Evolutionary conservation across 768 basidiomycete genomes (phyloP), one percentile per base, ranked within the genome.

Genomic region (Boletus patriciae): DNA sequence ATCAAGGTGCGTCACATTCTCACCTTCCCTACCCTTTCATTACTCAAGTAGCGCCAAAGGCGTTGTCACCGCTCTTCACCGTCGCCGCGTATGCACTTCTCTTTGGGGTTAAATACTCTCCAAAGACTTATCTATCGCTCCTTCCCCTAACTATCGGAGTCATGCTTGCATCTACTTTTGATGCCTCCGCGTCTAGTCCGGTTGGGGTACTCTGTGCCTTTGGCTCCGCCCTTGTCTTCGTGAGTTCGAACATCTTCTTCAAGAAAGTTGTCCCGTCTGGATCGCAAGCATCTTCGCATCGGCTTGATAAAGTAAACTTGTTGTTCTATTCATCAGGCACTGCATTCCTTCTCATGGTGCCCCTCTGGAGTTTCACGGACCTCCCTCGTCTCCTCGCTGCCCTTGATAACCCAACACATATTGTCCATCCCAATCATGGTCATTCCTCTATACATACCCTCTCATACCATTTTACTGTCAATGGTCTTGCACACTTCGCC

Each of bases 211-310:
- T 97, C 27, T 97, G 92, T 72, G 96, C 97, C 4, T 94, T 99
- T 67, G 96, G 96, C 16, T 97, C 94, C 12, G 97, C 97, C 31
- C 75, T 99, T 55, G 87, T 99, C 62, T 98, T 99, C 70, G 97
- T 99, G 60, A 90, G 89, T 63, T 95, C 94, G 61, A 99, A 99
- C 74, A 98, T 99, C 65, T 97, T 95, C 73, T 98, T 96, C 83
- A 99, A 99, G 76, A 98, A 96, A 78, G 87, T 98, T 60, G 88
- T 99, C 83, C 97, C 97, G 3, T 71, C 77, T 23, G 64, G 68
- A 44, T 79, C 82, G 9, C 79, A 79, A 50, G 66, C 74, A 6
- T 75, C 77, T 21, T 73, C 82, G 4, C 88, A 89, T 69, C 94
- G 93, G 73, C 82, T 99, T 34, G 97, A 99, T 81, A 98, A 98